Conservation (phyloP, 1,284 basidiomycete species). For the Microbotryum silenes-acaulis region DNA sequence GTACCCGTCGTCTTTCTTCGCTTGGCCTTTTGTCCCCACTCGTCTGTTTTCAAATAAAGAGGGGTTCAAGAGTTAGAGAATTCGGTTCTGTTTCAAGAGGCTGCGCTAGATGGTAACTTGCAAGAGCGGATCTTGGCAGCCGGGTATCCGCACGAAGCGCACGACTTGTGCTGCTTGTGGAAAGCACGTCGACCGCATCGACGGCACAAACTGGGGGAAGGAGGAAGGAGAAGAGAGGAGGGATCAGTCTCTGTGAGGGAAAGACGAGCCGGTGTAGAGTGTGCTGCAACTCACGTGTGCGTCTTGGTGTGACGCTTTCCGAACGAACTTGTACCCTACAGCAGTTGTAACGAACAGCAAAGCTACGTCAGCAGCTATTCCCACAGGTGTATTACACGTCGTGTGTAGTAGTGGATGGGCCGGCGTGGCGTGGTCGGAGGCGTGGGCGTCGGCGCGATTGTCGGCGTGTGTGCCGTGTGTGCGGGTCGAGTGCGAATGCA, state of each 20-base stretch:
- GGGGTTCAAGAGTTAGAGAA: too few relatives aligned
- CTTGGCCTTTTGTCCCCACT: conserved; percentile 99
- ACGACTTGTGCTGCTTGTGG: conserved; percentile 96
- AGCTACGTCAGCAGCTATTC: too few relatives aligned
- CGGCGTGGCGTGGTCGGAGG: neutral
- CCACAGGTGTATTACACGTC: too few relatives aligned
- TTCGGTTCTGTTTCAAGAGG: too few relatives aligned
- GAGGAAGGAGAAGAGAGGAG: neutral
- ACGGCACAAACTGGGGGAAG: conserved; percentile 55
- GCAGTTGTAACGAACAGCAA: neutral
- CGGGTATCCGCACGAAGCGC: conserved; percentile 93
- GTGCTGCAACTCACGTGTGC: conserved; percentile 55
- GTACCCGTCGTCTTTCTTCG: conserved; percentile 88
- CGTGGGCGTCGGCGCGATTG: neutral
- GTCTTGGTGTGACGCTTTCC: conserved; percentile 98
- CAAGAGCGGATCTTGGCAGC: conserved; percentile 87
- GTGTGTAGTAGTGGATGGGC: too few relatives aligned
- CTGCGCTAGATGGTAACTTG: conserved; percentile 2
- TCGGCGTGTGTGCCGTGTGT: neutral
- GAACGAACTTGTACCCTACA: conserved; percentile 35
- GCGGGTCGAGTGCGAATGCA: neutral
- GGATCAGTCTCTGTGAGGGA: neutral
- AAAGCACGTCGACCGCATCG: conserved; percentile 87
- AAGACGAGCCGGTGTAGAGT: neutral
- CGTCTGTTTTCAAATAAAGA: conserved; percentile 42